Percentiles rank a stretch among this genome's conserved stretches.
These are phyloP conservation scores for Mucor sp. DNA, from an alignment of 371 early-diverging fungal species.

Conservation along the genomic window DNA sequence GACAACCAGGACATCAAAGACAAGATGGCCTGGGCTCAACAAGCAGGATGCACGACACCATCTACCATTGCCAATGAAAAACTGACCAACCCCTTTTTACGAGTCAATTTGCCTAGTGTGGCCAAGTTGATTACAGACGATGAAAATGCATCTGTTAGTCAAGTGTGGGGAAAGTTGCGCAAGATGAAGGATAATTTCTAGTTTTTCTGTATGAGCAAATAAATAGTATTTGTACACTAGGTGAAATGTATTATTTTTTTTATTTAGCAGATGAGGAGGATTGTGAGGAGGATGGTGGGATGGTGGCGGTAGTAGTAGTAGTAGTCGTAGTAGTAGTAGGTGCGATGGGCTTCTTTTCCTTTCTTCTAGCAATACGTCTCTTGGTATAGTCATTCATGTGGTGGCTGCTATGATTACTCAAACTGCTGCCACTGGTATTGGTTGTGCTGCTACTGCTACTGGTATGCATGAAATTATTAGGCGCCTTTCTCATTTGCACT, in stretches of 20 bases:
- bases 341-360: slow-evolving; percentile 13
- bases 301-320: not conserved
- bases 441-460: slow-evolving; percentile 11
- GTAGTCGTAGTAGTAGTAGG: not conserved
- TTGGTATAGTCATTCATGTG: slow-evolving; percentile 20
- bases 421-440: slow-evolving; percentile 4
- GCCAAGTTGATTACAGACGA: slow-evolving; percentile 9
- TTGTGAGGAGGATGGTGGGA: not conserved
- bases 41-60: slow-evolving; percentile 69
- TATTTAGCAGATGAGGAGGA: not conserved
- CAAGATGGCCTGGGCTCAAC: slow-evolving; percentile 62
- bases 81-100: slow-evolving; percentile 86
- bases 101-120: slow-evolving; percentile 48
- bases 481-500: slow-evolving; percentile 45
- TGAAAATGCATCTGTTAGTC: slow-evolving; percentile 15
- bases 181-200: slow-evolving; percentile 49
- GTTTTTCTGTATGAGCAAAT: slow-evolving; percentile 8
- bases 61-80: slow-evolving; percentile 83
- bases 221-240: not conserved
- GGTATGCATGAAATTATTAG: slow-evolving; percentile 12
- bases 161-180: slow-evolving; percentile 42
- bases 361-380: slow-evolving; percentile 22
- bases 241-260: not conserved
- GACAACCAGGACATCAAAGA: slow-evolving; percentile 40
- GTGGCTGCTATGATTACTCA: not conserved